A percentile compares a stretch with the other conserved stretches of the same genome.
phyloP scores from a whole-genome alignment of 345 rosid genomes.

The Brassica juncea region DNA sequence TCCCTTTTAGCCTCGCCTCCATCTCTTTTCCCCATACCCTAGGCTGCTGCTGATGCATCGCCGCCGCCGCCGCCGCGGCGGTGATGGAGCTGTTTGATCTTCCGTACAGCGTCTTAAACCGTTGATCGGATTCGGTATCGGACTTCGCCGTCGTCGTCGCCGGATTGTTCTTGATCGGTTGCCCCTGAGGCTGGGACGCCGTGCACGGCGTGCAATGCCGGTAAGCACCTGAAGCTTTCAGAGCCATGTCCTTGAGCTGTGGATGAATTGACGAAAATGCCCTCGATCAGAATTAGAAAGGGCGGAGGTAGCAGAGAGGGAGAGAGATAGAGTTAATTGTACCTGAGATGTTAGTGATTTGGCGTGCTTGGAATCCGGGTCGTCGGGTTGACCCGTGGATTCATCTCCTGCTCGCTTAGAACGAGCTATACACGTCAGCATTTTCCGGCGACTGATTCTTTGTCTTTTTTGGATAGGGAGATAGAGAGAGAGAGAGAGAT shows the following conservation, averaged over 20 bases:
- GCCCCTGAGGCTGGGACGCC: conserved; percentile 50
- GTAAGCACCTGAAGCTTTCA: conserved; percentile 88
- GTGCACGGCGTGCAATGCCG: conserved; percentile 83
- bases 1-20: conserved; percentile 82
- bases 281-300: background rate
- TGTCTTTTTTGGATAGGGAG: conserved; percentile 28
- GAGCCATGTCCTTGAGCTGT: conserved; percentile 95
- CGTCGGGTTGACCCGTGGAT: conserved; percentile 56
- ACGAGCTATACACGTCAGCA: conserved; percentile 97
- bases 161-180: conserved; percentile 41
- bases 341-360: conserved; percentile 93
- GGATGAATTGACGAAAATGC: background rate
- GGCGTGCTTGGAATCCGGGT: conserved; percentile 48
- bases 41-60: conserved; percentile 43
- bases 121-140: conserved; percentile 65
- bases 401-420: conserved; percentile 80
- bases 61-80: conserved; percentile 52
- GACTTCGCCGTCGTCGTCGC: conserved; percentile 45
- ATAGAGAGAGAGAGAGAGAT: conserved; percentile 9
- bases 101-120: conserved; percentile 65
- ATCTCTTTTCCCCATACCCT: conserved; percentile 78
- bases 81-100: conserved; percentile 80
- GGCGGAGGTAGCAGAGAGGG: background rate
- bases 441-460: conserved; percentile 36
- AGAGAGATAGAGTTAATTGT: background rate